These are phyloP conservation scores for Hanseniaspora valbyensis DNA, from an alignment of 805 yeast genomes.

Conservation along the genomic window DNA sequence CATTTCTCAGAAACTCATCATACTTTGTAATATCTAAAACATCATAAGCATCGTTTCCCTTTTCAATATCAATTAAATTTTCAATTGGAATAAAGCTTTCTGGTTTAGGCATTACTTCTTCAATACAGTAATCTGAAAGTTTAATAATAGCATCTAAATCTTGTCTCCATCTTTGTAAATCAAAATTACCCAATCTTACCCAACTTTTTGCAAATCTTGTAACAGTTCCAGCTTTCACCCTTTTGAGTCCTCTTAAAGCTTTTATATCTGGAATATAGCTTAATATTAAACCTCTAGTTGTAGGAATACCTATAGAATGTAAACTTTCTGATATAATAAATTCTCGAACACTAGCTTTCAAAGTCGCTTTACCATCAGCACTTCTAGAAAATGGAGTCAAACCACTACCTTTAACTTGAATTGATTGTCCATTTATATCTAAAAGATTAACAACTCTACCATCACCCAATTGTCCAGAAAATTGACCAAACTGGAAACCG, in stretches of 20 bases:
- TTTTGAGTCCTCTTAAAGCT: slow-evolving; percentile 57
- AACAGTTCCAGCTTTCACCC: slow-evolving; percentile 75
- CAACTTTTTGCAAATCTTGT: slow-evolving; percentile 75
- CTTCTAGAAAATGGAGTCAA: slow-evolving; percentile 83
- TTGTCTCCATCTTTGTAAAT: slow-evolving; percentile 62
- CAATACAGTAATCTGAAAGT: slow-evolving; percentile 63
- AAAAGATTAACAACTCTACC: slow-evolving; percentile 82
- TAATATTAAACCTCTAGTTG: slow-evolving; percentile 72
- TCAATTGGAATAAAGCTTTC: slow-evolving; percentile 13
- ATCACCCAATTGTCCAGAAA: slow-evolving; percentile 96
- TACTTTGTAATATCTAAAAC: slow-evolving; percentile 41
- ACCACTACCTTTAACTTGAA: slow-evolving; percentile 90
- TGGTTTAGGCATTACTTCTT: slow-evolving; percentile 43
- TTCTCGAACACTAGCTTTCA: slow-evolving; percentile 80
- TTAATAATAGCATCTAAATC: slow-evolving; percentile 51
- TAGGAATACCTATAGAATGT: slow-evolving; percentile 70
- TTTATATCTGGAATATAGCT: slow-evolving; percentile 60
- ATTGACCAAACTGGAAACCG: slow-evolving; percentile 91
- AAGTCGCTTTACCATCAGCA: slow-evolving; percentile 93
- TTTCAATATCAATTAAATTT: background rate
- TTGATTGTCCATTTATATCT: slow-evolving; percentile 36
- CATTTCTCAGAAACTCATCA: slow-evolving; percentile 60
- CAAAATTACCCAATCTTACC: slow-evolving; percentile 84
- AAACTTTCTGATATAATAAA: slow-evolving; percentile 75
- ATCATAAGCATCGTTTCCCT: slow-evolving; percentile 19